These are phyloP conservation scores for Sarocladium strictum DNA, from an alignment of 2,329 filamentous ascomycete species.

Conservation along the genomic window DNA sequence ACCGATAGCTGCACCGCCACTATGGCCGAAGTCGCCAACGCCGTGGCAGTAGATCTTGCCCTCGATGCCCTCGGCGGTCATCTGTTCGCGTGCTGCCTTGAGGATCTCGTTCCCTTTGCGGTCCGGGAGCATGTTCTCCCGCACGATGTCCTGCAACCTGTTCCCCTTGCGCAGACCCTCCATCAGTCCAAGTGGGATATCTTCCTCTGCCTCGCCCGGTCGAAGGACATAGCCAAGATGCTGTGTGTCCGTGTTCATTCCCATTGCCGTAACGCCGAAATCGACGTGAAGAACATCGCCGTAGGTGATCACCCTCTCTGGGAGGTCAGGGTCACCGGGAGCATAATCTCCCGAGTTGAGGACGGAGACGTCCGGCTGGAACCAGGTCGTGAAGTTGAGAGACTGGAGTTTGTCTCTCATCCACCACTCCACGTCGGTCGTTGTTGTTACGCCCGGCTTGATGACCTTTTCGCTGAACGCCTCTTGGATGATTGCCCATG, in stretches of 20 bases:
- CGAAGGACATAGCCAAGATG: slow-evolving; percentile 42
- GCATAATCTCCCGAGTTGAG: slow-evolving; percentile 21
- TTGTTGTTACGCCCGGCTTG: slow-evolving; percentile 35
- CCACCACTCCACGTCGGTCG: slow-evolving; percentile 45
- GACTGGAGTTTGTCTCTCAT: slow-evolving; percentile 41
- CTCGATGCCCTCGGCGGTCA: slow-evolving; percentile 35
- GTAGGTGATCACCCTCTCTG: slow-evolving; percentile 28
- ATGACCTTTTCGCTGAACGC: slow-evolving; percentile 38
- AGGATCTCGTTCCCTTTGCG: slow-evolving; percentile 40
- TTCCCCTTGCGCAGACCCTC: slow-evolving; percentile 40
- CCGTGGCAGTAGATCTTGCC: slow-evolving; percentile 44
- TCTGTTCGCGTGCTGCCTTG: slow-evolving; percentile 29
- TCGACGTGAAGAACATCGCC: slow-evolving; percentile 44
- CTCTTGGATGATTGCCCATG: slow-evolving; percentile 42
- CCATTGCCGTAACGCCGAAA: slow-evolving; percentile 37
- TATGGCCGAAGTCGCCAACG: slow-evolving; percentile 46
- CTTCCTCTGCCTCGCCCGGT: slow-evolving; percentile 32
- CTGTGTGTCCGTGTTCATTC: slow-evolving; percentile 44
- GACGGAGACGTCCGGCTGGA: slow-evolving; percentile 40
- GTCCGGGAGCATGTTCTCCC: slow-evolving; percentile 36
- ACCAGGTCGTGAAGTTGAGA: slow-evolving; percentile 47
- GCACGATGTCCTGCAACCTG: slow-evolving; percentile 41
- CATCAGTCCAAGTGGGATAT: slow-evolving; percentile 34
- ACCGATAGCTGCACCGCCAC: slow-evolving; percentile 42
- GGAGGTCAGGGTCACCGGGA: slow-evolving; percentile 13